These are phyloP conservation scores for Cystobasidium tubakii DNA, from an alignment of 768 basidiomycete genomes.

Conservation along the genomic window DNA sequence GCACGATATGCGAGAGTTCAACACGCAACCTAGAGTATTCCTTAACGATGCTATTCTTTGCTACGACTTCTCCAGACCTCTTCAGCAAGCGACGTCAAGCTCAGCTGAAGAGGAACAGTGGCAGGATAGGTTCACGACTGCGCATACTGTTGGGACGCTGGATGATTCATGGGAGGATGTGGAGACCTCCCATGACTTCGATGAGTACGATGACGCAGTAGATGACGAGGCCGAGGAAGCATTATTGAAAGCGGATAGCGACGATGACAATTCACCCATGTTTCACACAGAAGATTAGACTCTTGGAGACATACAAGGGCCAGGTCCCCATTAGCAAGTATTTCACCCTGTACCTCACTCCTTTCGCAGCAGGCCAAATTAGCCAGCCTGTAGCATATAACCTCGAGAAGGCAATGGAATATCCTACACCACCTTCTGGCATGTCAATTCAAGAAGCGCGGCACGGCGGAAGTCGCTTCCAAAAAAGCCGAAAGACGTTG, in stretches of 20 bases:
- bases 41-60: neutral
- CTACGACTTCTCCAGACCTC: conserved; percentile 21
- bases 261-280: neutral
- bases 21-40: neutral
- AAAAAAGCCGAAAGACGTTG: too few species aligned
- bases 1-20: conserved; percentile 15
- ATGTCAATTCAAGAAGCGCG: too few species aligned
- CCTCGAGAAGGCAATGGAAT: too few species aligned
- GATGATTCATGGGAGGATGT: neutral
- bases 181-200: neutral
- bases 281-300: neutral
- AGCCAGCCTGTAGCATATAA: too few species aligned
- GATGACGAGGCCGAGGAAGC: neutral
- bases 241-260: neutral
- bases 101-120: neutral
- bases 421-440: too few species aligned
- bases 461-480: too few species aligned
- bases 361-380: too few species aligned
- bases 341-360: too few species aligned
- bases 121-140: neutral
- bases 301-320: too few species aligned
- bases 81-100: neutral
- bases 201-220: neutral
- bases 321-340: too few species aligned
- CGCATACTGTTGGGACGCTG: neutral